Evolutionary conservation across 2,329 filamentous ascomycete species (phyloP).

Genomic region (Aspergillus pseudoterreus): DNA sequence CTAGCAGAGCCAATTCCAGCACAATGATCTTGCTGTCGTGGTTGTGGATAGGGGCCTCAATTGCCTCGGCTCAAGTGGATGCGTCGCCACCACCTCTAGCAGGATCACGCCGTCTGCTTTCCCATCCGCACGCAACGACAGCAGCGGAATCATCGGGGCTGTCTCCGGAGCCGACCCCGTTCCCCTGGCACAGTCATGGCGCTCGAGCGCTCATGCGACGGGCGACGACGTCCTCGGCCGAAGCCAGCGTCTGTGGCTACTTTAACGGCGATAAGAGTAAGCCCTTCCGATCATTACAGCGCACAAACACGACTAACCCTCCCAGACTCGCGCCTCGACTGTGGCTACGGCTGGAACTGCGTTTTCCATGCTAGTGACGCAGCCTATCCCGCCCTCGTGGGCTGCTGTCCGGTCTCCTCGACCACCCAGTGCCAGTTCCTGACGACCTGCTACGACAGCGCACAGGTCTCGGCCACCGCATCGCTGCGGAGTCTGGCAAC

Average conservation of each 20-base stretch:
- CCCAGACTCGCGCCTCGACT: constrained; percentile 3
- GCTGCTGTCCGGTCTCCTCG: constrained; percentile 6
- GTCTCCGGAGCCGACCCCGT: not conserved
- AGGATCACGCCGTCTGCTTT: not conserved
- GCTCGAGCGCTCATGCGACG: not conserved
- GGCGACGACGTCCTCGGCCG: not conserved
- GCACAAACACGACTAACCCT: not conserved
- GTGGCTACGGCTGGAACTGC: constrained; percentile 2
- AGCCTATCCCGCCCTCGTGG: constrained; percentile 4
- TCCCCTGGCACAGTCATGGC: not conserved
- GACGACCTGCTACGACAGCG: constrained; percentile 6
- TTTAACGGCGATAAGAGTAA: constrained; percentile 3
- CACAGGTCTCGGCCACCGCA: not conserved
- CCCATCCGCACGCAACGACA: not conserved
- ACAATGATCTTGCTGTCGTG: too few relatives aligned
- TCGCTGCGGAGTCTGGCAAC: not conserved
- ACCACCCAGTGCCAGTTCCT: constrained; percentile 2
- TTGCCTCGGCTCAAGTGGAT: not conserved
- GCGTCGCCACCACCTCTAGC: not conserved
- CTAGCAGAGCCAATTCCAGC: too few relatives aligned
- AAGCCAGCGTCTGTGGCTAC: constrained; percentile 8
- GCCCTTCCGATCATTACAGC: not conserved
- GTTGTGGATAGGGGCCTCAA: too few relatives aligned
- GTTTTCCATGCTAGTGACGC: constrained; percentile 7
- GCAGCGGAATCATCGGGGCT: too few relatives aligned